Conservation (phyloP, 2,329 filamentous ascomycete genomes). For the Scedosporium boydii region DNA sequence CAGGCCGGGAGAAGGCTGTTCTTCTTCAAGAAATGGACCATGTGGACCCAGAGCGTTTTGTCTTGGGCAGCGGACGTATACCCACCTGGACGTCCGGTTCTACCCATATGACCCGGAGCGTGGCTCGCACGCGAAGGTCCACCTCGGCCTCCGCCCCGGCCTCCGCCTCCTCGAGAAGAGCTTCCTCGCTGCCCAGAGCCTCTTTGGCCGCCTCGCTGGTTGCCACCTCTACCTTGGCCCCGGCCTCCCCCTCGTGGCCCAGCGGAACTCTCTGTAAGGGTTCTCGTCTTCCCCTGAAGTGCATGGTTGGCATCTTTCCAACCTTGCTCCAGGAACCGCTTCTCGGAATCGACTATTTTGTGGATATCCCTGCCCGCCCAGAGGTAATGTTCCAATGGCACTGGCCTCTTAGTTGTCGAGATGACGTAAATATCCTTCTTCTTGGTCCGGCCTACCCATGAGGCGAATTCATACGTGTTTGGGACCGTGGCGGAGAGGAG, state of each 20-base stretch:
- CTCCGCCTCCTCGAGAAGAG: conserved; percentile 37
- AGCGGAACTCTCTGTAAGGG: conserved; percentile 21
- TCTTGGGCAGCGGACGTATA: conserved; percentile 88
- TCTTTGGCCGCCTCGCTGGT: conserved; percentile 5
- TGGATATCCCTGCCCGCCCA: conserved; percentile 90
- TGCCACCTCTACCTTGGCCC: conserved; percentile 10
- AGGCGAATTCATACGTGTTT: conserved; percentile 95
- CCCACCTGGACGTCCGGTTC: conserved; percentile 74
- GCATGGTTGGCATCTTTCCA: conserved; percentile 90
- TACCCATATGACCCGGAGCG: conserved; percentile 75
- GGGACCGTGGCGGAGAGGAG: conserved; percentile 92
- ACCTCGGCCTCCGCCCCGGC: conserved; percentile 46
- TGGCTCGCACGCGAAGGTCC: conserved; percentile 49
- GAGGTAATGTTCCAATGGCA: conserved; percentile 90
- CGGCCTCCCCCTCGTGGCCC: conserved; percentile 25
- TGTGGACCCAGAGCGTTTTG: conserved; percentile 91
- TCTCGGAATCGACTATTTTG: conserved; percentile 91
- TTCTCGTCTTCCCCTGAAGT: conserved; percentile 72
- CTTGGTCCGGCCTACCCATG: conserved; percentile 96
- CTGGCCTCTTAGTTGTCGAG: conserved; percentile 88
- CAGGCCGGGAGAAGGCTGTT: conserved; percentile 81
- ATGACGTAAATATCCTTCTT: conserved; percentile 99
- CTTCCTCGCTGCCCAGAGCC: conserved; percentile 30
- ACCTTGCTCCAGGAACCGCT: conserved; percentile 81
- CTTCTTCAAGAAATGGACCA: conserved; percentile 85